Evolutionary conservation across 164 flowering plant species (phyloP).

Genomic region (Berberis vulgaris): DNA sequence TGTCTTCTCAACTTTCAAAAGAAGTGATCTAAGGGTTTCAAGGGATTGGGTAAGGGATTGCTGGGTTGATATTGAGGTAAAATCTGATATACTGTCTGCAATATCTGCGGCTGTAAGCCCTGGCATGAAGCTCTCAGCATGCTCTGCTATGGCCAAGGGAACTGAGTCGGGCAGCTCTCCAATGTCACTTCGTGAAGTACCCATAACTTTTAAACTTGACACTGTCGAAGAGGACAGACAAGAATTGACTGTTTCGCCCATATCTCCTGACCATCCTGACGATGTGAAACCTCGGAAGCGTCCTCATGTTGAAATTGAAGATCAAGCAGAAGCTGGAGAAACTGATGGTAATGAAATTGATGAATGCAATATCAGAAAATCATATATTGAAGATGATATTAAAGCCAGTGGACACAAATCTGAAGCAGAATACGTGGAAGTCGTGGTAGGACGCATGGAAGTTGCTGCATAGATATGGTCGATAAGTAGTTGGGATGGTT

Average conservation of each 20-base stretch:
- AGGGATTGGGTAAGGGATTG: slow-evolving; percentile 67
- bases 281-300: slow-evolving; percentile 17
- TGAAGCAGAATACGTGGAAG: neutral
- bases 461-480: neutral
- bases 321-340: slow-evolving; percentile 13
- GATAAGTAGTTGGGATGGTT: neutral
- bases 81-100: slow-evolving; percentile 41
- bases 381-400: neutral
- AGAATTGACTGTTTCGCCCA: slow-evolving; percentile 10
- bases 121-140: slow-evolving; percentile 32
- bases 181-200: slow-evolving; percentile 19
- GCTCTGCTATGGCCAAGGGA: slow-evolving; percentile 28
- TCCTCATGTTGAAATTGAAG: slow-evolving; percentile 10
- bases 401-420: neutral
- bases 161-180: slow-evolving; percentile 27
- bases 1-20: slow-evolving; percentile 31
- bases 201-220: slow-evolving; percentile 16
- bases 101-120: slow-evolving; percentile 31
- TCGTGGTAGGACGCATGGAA: neutral
- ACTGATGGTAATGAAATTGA: slow-evolving; percentile 8
- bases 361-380: neutral
- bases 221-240: slow-evolving; percentile 26
- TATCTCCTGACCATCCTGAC: slow-evolving; percentile 10
- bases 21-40: slow-evolving; percentile 53
- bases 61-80: slow-evolving; percentile 61